Evolutionary conservation across 2,329 filamentous ascomycete genomes (phyloP), one percentile per base, ranked within the genome.

Genomic region (Pestalotiopsis sp.): DNA sequence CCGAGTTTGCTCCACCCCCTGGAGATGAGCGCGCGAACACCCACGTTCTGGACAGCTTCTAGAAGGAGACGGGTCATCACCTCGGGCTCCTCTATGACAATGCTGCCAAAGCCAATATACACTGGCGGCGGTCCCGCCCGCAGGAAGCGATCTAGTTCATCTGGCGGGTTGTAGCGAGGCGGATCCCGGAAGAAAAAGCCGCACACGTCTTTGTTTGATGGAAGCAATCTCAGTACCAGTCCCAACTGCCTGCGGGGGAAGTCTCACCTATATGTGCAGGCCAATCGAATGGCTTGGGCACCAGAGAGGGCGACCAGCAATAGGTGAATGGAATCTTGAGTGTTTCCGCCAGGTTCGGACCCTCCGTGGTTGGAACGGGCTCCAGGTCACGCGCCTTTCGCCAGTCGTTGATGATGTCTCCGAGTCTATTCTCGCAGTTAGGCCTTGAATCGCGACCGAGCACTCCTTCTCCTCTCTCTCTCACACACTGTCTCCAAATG

Each of bases 371-470:
- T 71, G 91, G 94, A 59, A 97, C 84, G 0, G 90, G 86, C 61
- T 95, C 91, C 0, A 97, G 82, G n/a, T 91, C 90, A 20, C 86
- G 88, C 66, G 89, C 89, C 73, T 90, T 89, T 66, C 94, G 85
- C 75, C 96, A 97, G 17, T 89, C 86, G 76, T 97, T 97, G 76
- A 97, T 94, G 6, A 97, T 83, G 78, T 97, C 94, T 20, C 94
- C 94, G 2, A 97, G 81, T 23, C 69, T 70, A 25, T 11, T n/a
- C 7, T n/a, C 20, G 17, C 20, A 27, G 17, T 39, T 20, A 20
- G n/a, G 61, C 23, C 17, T 31, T 31, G 31, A 31, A 31, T 31
- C 31, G 31, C 31, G 31, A 31, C 31, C 31, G 31, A 41, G 36
- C n/a, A 38, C 20, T 17, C 5, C 31, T n/a, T 11, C 25, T n/a